Conservation (phyloP, 345 rosid species). For the Pugionium cornutum region DNA sequence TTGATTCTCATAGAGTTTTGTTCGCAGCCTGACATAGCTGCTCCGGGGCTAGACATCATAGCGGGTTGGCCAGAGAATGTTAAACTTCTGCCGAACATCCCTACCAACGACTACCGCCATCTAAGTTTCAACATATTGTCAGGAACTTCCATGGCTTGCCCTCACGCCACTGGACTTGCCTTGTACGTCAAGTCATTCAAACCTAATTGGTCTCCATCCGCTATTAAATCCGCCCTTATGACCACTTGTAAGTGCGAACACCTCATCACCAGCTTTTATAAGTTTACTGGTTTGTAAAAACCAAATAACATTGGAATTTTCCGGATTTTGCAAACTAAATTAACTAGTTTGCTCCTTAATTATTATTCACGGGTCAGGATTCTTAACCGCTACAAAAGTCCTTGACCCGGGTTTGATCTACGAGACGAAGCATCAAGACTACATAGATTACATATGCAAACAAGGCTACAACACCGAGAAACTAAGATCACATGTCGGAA, state of each 20-base stretch:
- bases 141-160: slow-evolving; percentile 67
- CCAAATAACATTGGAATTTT: too few relatives aligned
- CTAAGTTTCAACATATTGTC: slow-evolving; percentile 44
- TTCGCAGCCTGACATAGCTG: slow-evolving; percentile 35
- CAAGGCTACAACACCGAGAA: slow-evolving; percentile 32
- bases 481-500: slow-evolving; percentile 37
- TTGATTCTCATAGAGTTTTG: slow-evolving; percentile 2
- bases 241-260: slow-evolving; percentile 47
- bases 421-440: slow-evolving; percentile 41
- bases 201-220: slow-evolving; percentile 58
- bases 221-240: slow-evolving; percentile 69
- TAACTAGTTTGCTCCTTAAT: too few relatives aligned
- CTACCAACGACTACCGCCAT: slow-evolving; percentile 35
- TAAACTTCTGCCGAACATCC: background rate
- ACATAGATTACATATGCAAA: slow-evolving; percentile 47
- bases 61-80: slow-evolving; percentile 35
- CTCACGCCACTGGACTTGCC: slow-evolving; percentile 54
- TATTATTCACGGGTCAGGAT: slow-evolving; percentile 48
- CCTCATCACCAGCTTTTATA: too few relatives aligned
- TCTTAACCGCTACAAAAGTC: slow-evolving; percentile 50
- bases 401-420: slow-evolving; percentile 44
- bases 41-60: slow-evolving; percentile 36
- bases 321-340: too few relatives aligned
- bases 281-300: too few relatives aligned
- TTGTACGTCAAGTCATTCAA: slow-evolving; percentile 49